Evolutionary conservation across 345 rosid genomes (phyloP).

Genomic region (Sonneratia caseolaris): DNA sequence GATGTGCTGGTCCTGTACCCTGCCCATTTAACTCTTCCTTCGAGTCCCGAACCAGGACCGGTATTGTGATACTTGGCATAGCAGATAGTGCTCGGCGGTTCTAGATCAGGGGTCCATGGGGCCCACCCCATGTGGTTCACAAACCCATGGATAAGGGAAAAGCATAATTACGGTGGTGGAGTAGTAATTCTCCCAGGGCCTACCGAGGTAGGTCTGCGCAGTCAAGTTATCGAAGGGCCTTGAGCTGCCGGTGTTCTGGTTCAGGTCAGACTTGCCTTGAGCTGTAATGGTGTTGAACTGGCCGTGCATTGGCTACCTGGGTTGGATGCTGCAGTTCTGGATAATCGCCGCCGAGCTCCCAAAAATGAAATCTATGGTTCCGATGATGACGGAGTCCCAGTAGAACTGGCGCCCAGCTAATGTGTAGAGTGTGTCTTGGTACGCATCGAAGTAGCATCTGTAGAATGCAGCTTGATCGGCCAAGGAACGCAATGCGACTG

Average conservation of each 20-base stretch:
- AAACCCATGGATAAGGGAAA: slow-evolving; percentile 15
- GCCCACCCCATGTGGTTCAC: slow-evolving; percentile 29
- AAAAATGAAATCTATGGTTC: slow-evolving; percentile 23
- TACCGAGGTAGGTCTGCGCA: slow-evolving; percentile 21
- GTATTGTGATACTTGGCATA: slow-evolving; percentile 22
- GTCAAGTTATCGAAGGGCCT: slow-evolving; percentile 6
- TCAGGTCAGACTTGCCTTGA: slow-evolving; percentile 22
- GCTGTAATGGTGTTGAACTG: slow-evolving; percentile 21
- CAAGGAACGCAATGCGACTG: slow-evolving; percentile 23
- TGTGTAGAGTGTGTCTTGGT: slow-evolving; percentile 21
- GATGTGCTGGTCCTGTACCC: slow-evolving; percentile 23
- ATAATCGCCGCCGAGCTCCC: slow-evolving; percentile 22
- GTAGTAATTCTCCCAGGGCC: slow-evolving; percentile 37
- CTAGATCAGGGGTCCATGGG: slow-evolving; percentile 10
- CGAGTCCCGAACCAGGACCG: slow-evolving; percentile 21
- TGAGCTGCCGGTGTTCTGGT: slow-evolving; percentile 23
- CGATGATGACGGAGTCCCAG: slow-evolving; percentile 13
- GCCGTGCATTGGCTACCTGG: slow-evolving; percentile 13
- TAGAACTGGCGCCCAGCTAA: slow-evolving; percentile 22
- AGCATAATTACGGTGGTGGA: slow-evolving; percentile 26
- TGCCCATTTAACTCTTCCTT: slow-evolving; percentile 23
- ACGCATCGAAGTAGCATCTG: slow-evolving; percentile 23
- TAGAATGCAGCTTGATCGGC: slow-evolving; percentile 21
- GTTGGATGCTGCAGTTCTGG: slow-evolving; percentile 17
- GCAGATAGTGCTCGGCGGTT: slow-evolving; percentile 16